Evolutionary conservation across 768 basidiomycete species (phyloP).

Genomic region (Auricularia heimuer): DNA sequence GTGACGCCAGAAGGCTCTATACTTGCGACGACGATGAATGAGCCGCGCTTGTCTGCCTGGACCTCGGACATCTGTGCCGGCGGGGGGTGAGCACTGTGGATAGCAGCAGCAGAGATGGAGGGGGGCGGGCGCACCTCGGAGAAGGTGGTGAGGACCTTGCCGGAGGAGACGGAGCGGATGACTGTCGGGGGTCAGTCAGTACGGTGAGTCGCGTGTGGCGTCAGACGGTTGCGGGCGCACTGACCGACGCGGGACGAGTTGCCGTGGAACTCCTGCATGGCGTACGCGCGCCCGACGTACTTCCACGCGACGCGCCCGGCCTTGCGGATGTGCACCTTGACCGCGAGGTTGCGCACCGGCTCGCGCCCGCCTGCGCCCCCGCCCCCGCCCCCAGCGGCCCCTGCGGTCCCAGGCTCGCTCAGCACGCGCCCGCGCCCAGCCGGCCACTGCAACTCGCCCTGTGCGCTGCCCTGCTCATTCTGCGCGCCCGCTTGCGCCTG

Average conservation of each 20-base stretch:
- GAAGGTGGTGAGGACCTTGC: conserved; percentile 62
- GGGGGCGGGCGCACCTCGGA: conserved; percentile 43
- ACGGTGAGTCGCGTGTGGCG: neutral
- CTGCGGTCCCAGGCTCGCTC: neutral
- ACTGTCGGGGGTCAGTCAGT: conserved; percentile 28
- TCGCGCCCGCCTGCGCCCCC: neutral
- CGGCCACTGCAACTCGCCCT: neutral
- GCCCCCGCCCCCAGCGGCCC: neutral
- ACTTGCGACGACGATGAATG: conserved; percentile 76
- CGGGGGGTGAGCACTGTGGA: conserved; percentile 4
- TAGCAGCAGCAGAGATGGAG: conserved; percentile 9
- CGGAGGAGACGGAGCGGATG: conserved; percentile 51
- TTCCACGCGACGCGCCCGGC: conserved; percentile 75
- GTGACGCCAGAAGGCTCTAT: conserved; percentile 65
- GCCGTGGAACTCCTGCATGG: conserved; percentile 63
- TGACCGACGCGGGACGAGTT: conserved; percentile 74
- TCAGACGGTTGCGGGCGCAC: conserved; percentile 17
- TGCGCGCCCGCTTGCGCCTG: neutral
- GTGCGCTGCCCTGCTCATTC: neutral
- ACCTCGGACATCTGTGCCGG: conserved; percentile 47
- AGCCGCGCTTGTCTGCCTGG: conserved; percentile 80
- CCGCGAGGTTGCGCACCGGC: conserved; percentile 57
- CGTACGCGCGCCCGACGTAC: conserved; percentile 69
- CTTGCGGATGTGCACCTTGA: conserved; percentile 75
- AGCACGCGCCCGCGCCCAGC: neutral